These are phyloP conservation scores for Xylaria sp. DNA, from an alignment of 2,329 filamentous ascomycete species.

Conservation along the genomic window DNA sequence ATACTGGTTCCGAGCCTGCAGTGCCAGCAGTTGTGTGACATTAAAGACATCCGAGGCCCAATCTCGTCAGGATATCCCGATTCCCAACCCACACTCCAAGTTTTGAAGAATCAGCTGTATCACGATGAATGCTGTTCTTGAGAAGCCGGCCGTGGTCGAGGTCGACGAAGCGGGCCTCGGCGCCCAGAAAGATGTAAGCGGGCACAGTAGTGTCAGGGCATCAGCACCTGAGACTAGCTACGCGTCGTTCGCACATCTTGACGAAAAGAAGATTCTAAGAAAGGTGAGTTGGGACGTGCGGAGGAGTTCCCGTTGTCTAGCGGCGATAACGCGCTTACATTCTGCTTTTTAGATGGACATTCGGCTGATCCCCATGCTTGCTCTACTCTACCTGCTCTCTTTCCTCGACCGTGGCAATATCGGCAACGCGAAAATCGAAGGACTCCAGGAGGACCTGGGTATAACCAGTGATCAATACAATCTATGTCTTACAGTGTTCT, in stretches of 20 bases:
- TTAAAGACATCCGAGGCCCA: not conserved
- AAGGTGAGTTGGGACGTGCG: constrained; percentile 55
- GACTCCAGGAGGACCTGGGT: constrained; percentile 61
- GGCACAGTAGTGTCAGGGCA: constrained; percentile 41
- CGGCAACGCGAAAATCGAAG: constrained; percentile 74
- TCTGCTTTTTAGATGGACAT: constrained; percentile 58
- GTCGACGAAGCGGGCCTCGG: constrained; percentile 35
- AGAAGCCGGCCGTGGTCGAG: constrained; percentile 40
- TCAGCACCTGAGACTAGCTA: constrained; percentile 41
- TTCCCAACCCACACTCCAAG: not conserved
- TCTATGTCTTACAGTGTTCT: constrained; percentile 75
- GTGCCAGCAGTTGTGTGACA: no score
- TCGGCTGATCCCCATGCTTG: constrained; percentile 70
- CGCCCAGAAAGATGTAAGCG: constrained; percentile 35
- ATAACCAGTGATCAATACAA: constrained; percentile 78
- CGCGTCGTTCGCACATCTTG: constrained; percentile 55
- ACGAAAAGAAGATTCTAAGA: constrained; percentile 68
- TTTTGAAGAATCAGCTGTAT: not conserved
- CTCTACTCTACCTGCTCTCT: constrained; percentile 73
- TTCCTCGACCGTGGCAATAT: constrained; percentile 76
- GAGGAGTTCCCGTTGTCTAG: not conserved
- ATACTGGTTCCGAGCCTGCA: no score
- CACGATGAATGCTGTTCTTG: constrained; percentile 39
- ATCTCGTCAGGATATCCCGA: not conserved
- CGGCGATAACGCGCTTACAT: not conserved